These are phyloP conservation scores for Cicer bijugum DNA, from an alignment of 306 rosid genomes.

Conservation along the genomic window DNA sequence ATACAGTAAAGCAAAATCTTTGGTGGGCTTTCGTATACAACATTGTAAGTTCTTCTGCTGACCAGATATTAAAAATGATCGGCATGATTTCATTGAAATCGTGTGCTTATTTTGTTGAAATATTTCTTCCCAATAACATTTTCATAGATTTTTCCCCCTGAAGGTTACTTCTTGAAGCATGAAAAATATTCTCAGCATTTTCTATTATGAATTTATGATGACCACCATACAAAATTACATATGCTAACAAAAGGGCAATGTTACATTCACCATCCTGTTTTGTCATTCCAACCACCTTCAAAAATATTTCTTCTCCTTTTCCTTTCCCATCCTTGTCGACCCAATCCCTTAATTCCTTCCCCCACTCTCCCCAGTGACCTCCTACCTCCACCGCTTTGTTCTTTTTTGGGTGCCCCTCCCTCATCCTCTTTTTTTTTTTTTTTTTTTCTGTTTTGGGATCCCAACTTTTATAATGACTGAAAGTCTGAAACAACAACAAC, in stretches of 20 bases:
- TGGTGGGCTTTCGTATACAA: constrained; percentile 98
- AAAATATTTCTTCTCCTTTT: too few species aligned
- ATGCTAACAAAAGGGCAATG: constrained; percentile 6
- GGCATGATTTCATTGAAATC: constrained; percentile 5
- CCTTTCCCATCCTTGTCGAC: too few species aligned
- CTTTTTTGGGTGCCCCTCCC: too few species aligned
- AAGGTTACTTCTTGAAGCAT: constrained; percentile 28
- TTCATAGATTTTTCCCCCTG: constrained; percentile 1
- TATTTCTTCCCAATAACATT: constrained; percentile 6
- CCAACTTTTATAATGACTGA: too few species aligned
- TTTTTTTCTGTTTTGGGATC: too few species aligned
- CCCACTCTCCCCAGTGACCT: too few species aligned
- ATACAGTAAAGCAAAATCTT: constrained; percentile 90
- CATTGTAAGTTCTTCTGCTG: constrained; percentile 67
- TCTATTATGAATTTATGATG: background rate
- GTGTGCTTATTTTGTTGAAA: constrained; percentile 10
- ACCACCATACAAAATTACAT: background rate
- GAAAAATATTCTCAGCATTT: constrained; percentile 30
- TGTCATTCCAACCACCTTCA: background rate
- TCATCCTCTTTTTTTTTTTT: too few species aligned
- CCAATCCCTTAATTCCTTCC: too few species aligned
- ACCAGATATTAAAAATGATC: constrained; percentile 32
- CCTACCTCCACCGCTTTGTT: too few species aligned
- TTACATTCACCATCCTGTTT: background rate
- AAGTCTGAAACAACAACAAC: too few species aligned